phyloP scores from a whole-genome alignment of 2,329 filamentous ascomycete species.

The Diplodia seriata region DNA sequence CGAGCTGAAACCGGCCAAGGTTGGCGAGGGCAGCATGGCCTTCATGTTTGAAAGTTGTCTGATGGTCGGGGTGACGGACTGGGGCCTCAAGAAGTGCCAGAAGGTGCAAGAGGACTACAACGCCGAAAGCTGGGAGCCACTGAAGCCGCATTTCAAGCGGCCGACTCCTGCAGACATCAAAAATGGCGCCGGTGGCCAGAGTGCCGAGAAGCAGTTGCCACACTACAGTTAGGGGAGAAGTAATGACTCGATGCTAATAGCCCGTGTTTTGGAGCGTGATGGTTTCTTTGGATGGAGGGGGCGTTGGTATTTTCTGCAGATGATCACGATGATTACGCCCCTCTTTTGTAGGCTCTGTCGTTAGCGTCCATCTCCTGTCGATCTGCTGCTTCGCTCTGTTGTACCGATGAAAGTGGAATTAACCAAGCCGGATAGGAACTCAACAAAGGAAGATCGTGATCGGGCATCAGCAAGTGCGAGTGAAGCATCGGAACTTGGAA shows the following conservation, averaged over 20 bases:
- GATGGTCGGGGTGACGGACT: constrained; percentile 75
- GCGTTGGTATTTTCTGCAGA: background rate
- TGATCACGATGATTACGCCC: background rate
- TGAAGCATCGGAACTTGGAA: background rate
- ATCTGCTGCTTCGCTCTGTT: background rate
- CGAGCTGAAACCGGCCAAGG: constrained; percentile 62
- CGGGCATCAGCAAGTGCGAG: background rate
- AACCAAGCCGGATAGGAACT: background rate
- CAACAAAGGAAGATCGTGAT: background rate
- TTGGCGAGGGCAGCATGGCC: constrained; percentile 70
- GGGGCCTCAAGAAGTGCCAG: constrained; percentile 72
- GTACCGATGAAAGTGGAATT: background rate
- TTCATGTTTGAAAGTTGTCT: constrained; percentile 72
- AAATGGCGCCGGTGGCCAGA: background rate
- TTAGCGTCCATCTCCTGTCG: background rate
- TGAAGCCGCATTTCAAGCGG: constrained; percentile 55
- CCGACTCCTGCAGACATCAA: constrained; percentile 14
- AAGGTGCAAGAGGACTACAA: constrained; percentile 78
- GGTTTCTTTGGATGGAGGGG: background rate
- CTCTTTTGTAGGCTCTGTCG: background rate
- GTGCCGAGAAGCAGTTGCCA: background rate
- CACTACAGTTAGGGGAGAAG: background rate
- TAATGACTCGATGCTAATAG: background rate
- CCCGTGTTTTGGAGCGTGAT: background rate
- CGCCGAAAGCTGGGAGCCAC: constrained; percentile 76